A percentile compares a stretch with the other conserved stretches of the same genome.
phyloP scores from a whole-genome alignment of 2,329 filamentous ascomycete species.

The Verticillium nubilum region DNA sequence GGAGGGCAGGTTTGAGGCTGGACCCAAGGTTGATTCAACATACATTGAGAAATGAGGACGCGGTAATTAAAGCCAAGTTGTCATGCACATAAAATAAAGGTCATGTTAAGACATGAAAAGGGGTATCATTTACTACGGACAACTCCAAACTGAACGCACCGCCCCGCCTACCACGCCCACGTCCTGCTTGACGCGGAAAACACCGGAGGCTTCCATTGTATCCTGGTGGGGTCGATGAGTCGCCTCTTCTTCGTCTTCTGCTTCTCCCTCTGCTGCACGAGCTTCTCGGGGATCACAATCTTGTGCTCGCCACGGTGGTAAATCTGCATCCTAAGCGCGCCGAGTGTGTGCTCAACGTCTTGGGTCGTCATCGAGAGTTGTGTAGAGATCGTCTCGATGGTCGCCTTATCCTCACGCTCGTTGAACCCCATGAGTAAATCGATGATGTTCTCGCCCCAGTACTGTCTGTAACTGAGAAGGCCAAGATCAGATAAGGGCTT shows the following conservation, averaged over 20 bases:
- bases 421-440: conserved; percentile 74
- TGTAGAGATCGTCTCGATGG: conserved; percentile 77
- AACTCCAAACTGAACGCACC: background rate
- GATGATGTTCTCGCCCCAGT: conserved; percentile 94
- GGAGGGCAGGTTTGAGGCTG: conserved; percentile 10
- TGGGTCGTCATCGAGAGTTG: conserved; percentile 92
- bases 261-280: conserved; percentile 75
- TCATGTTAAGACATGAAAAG: too few species aligned
- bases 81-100: too few species aligned
- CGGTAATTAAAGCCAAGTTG: too few species aligned
- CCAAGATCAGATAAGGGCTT: conserved; percentile 94
- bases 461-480: conserved; percentile 88
- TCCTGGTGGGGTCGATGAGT: conserved; percentile 67
- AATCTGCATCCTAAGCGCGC: conserved; percentile 89
- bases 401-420: conserved; percentile 65
- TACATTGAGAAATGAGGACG: conserved; percentile 1
- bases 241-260: conserved; percentile 73
- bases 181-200: conserved; percentile 86
- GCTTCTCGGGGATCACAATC: conserved; percentile 81
- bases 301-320: conserved; percentile 97
- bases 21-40: background rate
- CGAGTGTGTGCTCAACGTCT: conserved; percentile 91
- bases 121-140: conserved; percentile 1
- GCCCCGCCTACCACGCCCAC: conserved; percentile 77
- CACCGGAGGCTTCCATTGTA: conserved; percentile 95